Evolutionary conservation across 2,329 filamentous ascomycete genomes (phyloP).

Genomic region (Penicillium sp.): DNA sequence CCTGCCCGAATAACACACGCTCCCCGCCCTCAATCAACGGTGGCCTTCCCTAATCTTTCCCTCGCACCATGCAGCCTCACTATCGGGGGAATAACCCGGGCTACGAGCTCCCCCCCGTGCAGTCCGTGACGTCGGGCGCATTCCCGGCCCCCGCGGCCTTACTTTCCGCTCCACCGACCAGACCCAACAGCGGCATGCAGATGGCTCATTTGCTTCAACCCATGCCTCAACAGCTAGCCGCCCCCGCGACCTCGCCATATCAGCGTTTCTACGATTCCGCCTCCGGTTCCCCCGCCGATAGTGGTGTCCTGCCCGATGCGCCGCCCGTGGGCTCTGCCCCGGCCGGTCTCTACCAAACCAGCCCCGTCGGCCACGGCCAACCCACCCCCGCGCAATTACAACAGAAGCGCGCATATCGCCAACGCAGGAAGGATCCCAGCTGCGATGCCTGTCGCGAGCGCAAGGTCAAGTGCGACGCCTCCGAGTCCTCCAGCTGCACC

Average conservation of each 20-base stretch:
- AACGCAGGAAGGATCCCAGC: constrained; percentile 92
- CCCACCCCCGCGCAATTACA: constrained; percentile 68
- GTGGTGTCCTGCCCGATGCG: constrained; percentile 37
- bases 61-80: constrained; percentile 36
- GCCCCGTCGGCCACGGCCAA: constrained; percentile 49
- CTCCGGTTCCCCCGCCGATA: constrained; percentile 43
- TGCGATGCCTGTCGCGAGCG: constrained; percentile 94
- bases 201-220: constrained; percentile 46
- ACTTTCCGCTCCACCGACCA: constrained; percentile 41
- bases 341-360: constrained; percentile 31
- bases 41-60: background rate
- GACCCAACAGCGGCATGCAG: constrained; percentile 42
- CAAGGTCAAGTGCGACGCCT: constrained; percentile 87
- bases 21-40: background rate
- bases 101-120: constrained; percentile 39
- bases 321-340: constrained; percentile 40
- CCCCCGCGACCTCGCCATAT: constrained; percentile 31
- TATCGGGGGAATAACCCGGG: constrained; percentile 31
- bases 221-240: constrained; percentile 29
- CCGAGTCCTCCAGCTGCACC: constrained; percentile 92
- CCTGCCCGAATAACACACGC: background rate
- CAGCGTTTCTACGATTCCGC: constrained; percentile 43
- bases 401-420: constrained; percentile 89
- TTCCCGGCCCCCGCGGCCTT: constrained; percentile 32
- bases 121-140: constrained; percentile 37